These are phyloP conservation scores for Xerocomellus intermedius DNA, from an alignment of 768 basidiomycete species.

Conservation along the genomic window DNA sequence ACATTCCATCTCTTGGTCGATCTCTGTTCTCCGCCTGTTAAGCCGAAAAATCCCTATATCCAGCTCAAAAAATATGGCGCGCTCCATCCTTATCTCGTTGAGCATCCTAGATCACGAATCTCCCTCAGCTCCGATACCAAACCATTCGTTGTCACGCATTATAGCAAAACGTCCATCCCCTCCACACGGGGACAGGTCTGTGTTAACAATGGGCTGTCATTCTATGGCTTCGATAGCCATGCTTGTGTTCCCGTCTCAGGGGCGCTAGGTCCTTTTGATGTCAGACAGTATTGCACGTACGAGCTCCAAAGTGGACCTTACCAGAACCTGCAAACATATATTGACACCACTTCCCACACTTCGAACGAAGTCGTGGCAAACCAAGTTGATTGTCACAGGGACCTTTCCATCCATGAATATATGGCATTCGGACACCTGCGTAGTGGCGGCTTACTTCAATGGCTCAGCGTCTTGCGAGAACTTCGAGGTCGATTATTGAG, in stretches of 20 bases:
- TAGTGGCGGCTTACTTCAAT: constrained; percentile 44
- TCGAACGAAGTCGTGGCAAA: constrained; percentile 44
- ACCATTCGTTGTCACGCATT: constrained; percentile 16
- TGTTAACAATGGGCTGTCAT: constrained; percentile 36
- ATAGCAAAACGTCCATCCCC: constrained; percentile 16
- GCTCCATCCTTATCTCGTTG: constrained; percentile 8
- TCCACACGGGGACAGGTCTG: constrained; percentile 14
- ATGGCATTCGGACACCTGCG: constrained; percentile 46
- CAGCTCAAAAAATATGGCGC: constrained; percentile 10
- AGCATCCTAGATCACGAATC: constrained; percentile 18
- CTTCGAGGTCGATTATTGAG: constrained; percentile 38
- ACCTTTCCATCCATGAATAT: constrained; percentile 46
- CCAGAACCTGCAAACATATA: constrained; percentile 33
- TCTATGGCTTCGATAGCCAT: constrained; percentile 29
- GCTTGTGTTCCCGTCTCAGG: constrained; percentile 11
- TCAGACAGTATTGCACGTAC: constrained; percentile 32
- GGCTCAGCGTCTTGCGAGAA: constrained; percentile 51
- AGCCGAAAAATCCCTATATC: constrained; percentile 8
- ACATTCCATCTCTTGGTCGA: constrained; percentile 41
- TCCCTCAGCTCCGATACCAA: constrained; percentile 24
- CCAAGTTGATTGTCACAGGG: constrained; percentile 40
- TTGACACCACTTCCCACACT: constrained; percentile 37
- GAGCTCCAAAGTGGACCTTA: constrained; percentile 36
- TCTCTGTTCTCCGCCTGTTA: constrained; percentile 25
- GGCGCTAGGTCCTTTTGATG: constrained; percentile 11